Evolutionary conservation across 257 asterid genomes (phyloP).

Genomic region (Solanum rostratum): DNA sequence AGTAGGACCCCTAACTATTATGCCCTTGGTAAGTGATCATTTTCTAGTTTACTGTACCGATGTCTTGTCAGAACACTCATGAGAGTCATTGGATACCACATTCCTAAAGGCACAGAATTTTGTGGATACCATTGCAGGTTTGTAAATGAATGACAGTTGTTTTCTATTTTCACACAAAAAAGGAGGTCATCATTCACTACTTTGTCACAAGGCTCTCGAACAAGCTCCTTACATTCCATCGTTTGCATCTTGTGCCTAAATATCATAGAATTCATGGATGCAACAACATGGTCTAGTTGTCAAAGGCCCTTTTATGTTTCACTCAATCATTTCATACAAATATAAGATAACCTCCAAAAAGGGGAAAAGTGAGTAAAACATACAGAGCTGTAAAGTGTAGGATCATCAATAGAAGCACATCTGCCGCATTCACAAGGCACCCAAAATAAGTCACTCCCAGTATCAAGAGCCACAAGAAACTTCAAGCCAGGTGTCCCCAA

Average conservation of each 20-base stretch:
- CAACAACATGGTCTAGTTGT: not conserved
- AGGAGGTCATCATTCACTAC: not conserved
- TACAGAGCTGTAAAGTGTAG: constrained; percentile 45
- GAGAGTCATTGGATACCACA: not conserved
- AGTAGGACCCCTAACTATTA: not conserved
- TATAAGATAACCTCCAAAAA: not conserved
- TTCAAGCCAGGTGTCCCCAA: constrained; percentile 71
- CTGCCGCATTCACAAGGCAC: constrained; percentile 60
- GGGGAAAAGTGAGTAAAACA: constrained; percentile 1
- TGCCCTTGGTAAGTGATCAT: not conserved
- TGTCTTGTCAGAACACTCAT: not conserved
- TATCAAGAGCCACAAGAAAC: constrained; percentile 88
- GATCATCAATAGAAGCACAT: constrained; percentile 43
- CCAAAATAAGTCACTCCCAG: constrained; percentile 88
- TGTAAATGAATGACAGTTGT: not conserved
- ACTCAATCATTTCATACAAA: not conserved
- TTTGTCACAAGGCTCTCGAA: not conserved
- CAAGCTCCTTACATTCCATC: not conserved
- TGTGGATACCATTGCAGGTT: not conserved
- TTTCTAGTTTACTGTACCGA: not conserved
- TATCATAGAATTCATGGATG: not conserved
- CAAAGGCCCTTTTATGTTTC: not conserved
- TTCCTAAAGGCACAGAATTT: not conserved
- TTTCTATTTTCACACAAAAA: not conserved
- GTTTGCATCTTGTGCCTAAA: not conserved